phyloP scores from a whole-genome alignment of 345 rosid genomes.

The Ricinus communis region DNA sequence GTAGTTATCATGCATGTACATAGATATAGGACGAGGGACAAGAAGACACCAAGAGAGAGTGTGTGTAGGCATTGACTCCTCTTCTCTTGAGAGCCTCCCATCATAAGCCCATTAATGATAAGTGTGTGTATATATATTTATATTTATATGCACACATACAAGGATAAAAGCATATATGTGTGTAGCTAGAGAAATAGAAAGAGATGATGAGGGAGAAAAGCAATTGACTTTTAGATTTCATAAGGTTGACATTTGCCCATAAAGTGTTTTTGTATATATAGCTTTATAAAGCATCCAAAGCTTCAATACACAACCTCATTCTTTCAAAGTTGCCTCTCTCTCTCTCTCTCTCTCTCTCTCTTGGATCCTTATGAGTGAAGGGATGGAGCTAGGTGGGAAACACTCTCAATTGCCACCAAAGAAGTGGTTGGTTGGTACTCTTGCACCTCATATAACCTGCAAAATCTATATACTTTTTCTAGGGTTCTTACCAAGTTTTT shows the following conservation, averaged over 20 bases:
- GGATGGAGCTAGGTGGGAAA: constrained; percentile 37
- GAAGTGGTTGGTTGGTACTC: constrained; percentile 26
- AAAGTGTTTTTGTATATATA: constrained; percentile 22
- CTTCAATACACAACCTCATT: constrained; percentile 12
- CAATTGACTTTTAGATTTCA: constrained; percentile 43
- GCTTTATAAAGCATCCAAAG: constrained; percentile 44
- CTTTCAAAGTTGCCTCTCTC: constrained; percentile 16
- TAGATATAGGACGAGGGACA: constrained; percentile 35
- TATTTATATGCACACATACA: background rate
- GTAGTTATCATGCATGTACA: constrained; percentile 21
- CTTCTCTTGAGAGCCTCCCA: constrained; percentile 12
- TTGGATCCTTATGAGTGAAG: constrained; percentile 42
- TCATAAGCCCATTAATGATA: constrained; percentile 35
- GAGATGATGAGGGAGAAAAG: constrained; percentile 29
- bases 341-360: no score
- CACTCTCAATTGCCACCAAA: constrained; percentile 33
- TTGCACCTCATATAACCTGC: constrained; percentile 14
- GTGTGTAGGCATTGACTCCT: constrained; percentile 50
- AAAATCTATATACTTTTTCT: background rate
- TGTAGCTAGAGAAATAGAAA: constrained; percentile 12
- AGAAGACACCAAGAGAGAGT: constrained; percentile 47
- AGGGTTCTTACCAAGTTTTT: constrained; percentile 8
- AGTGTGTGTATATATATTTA: constrained; percentile 18
- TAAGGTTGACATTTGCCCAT: constrained; percentile 38
- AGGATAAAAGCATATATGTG: no score